phyloP scores from a whole-genome alignment of 371 early-diverging fungal genomes.

The Mucor racemosus region DNA sequence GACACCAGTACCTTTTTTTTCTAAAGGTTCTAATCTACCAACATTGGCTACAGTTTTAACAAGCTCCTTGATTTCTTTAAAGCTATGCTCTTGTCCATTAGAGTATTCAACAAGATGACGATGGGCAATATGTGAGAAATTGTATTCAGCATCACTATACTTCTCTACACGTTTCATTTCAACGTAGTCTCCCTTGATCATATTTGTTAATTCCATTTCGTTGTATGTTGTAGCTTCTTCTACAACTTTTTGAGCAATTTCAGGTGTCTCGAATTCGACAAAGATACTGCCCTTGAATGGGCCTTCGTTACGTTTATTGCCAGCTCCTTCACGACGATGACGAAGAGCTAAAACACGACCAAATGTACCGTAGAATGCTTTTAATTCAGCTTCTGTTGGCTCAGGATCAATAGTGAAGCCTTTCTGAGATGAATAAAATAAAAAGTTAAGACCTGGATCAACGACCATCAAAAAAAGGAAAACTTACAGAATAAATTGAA shows the following conservation, averaged over 20 bases:
- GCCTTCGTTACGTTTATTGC: slow-evolving; percentile 20
- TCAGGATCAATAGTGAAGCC: slow-evolving; percentile 32
- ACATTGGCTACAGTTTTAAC: slow-evolving; percentile 16
- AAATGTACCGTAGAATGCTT: slow-evolving; percentile 35
- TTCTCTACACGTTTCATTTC: slow-evolving; percentile 51
- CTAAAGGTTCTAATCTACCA: slow-evolving; percentile 26
- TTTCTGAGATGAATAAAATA: slow-evolving; percentile 30
- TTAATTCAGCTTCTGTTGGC: slow-evolving; percentile 31
- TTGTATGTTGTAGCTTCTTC: slow-evolving; percentile 26
- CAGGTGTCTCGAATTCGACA: slow-evolving; percentile 47
- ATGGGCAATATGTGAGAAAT: not conserved
- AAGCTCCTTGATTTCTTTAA: slow-evolving; percentile 39
- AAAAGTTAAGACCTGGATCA: no score
- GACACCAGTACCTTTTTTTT: slow-evolving; percentile 35
- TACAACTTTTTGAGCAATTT: slow-evolving; percentile 33
- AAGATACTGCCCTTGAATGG: slow-evolving; percentile 49
- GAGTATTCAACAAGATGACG: slow-evolving; percentile 40
- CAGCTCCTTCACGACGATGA: slow-evolving; percentile 41
- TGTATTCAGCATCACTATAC: slow-evolving; percentile 19
- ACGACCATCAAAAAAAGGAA: no score
- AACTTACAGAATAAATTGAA: slow-evolving; percentile 52
- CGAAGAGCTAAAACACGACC: slow-evolving; percentile 45
- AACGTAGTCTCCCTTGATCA: slow-evolving; percentile 50
- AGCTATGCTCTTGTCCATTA: slow-evolving; percentile 27
- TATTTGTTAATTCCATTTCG: slow-evolving; percentile 22